phyloP scores from a whole-genome alignment of 441 rosid genomes.

The Arabidopsis hybrid region DNA sequence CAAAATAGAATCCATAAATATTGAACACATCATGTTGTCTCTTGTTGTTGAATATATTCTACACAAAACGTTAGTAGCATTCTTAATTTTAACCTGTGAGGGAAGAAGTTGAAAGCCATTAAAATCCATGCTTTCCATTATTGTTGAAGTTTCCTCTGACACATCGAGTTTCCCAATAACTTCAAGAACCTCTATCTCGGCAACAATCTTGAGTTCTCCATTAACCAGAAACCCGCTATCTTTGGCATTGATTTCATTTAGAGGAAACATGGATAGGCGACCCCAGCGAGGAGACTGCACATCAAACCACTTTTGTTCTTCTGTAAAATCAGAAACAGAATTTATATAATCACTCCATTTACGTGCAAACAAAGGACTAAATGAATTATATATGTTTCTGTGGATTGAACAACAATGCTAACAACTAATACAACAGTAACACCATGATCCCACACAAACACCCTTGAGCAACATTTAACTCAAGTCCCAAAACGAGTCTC shows the following conservation, averaged over 20 bases:
- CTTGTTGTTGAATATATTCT: background rate
- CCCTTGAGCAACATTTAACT: background rate
- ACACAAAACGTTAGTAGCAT: background rate
- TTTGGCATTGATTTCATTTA: background rate
- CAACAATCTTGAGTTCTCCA: constrained; percentile 4
- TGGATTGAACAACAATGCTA: background rate
- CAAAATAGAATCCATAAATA: background rate
- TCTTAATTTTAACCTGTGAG: background rate
- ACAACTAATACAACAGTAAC: background rate
- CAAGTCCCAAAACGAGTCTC: background rate
- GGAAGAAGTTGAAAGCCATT: constrained; percentile 21
- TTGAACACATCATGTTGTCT: background rate
- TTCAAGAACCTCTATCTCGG: constrained; percentile 26
- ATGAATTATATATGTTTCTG: background rate
- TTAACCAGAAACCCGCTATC: background rate
- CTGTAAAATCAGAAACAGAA: background rate
- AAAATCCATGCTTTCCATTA: background rate
- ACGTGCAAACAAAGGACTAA: background rate
- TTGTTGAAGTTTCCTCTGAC: background rate
- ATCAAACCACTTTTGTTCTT: background rate
- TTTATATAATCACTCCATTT: background rate
- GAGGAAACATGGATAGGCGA: background rate
- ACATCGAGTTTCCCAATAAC: constrained; percentile 16
- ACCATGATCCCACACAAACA: too few species aligned
- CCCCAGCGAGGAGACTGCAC: background rate